A percentile compares a stretch with the other conserved stretches of the same genome.
Evolutionary conservation across 495 filamentous ascomycete species (phyloP).

Genomic region (Aspergillus bertholletiae): DNA sequence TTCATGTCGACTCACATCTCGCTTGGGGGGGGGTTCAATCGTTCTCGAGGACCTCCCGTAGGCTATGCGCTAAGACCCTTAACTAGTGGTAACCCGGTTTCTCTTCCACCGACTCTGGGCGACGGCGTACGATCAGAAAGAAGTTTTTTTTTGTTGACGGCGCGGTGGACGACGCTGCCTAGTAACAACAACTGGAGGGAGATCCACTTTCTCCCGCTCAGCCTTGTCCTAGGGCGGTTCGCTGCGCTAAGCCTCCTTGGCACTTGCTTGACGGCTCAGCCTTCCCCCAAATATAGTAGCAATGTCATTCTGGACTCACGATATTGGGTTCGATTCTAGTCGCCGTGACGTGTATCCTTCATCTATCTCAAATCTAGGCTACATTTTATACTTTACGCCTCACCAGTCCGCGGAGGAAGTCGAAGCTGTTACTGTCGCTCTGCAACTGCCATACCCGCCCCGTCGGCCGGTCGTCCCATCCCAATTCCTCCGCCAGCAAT

Average conservation of each 20-base stretch:
- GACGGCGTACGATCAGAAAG: too few relatives aligned
- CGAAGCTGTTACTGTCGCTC: conserved; percentile 97
- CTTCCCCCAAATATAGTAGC: not conserved
- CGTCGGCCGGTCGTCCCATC: conserved; percentile 64
- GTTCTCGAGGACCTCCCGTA: too few relatives aligned
- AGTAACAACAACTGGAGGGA: not conserved
- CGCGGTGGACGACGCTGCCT: too few relatives aligned
- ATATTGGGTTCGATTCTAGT: not conserved
- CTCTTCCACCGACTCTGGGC: too few relatives aligned
- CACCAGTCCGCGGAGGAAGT: conserved; percentile 89
- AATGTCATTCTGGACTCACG: not conserved
- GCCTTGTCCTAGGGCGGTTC: not conserved
- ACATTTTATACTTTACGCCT: conserved; percentile 77
- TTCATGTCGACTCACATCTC: too few relatives aligned
- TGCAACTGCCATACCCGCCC: conserved; percentile 81
- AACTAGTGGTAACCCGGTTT: too few relatives aligned
- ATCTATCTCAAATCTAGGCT: not conserved
- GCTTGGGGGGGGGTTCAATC: too few relatives aligned
- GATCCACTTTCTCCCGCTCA: not conserved
- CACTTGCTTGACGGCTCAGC: not conserved
- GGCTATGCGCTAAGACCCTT: too few relatives aligned
- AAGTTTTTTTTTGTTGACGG: not conserved
- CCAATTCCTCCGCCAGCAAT: conserved; percentile 77
- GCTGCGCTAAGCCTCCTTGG: conserved; percentile 7
- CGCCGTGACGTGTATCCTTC: not conserved